Percentiles rank a stretch among this genome's conserved stretches.
phyloP scores from a whole-genome alignment of 108 stramenopile species.

The Epipyxis sp. region DNA sequence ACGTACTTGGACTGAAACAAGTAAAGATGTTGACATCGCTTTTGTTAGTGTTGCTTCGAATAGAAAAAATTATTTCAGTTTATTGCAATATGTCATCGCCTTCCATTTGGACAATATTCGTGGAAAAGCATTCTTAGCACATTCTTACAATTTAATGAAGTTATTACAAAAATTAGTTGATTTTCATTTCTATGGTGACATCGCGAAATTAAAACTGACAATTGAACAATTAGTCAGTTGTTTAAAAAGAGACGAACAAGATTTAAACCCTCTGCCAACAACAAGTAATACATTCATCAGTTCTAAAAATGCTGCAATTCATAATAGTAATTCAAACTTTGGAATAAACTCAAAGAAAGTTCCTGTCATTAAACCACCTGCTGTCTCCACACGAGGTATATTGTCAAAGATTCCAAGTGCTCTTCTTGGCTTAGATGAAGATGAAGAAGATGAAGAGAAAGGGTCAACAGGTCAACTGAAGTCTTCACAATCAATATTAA shows the following conservation, averaged over 20 bases:
- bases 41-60: background rate
- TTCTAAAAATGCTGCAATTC: too few species aligned
- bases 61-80: background rate
- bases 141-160: background rate
- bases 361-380: too few species aligned
- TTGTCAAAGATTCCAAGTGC: too few species aligned
- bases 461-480: too few species aligned
- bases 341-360: too few species aligned
- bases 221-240: background rate
- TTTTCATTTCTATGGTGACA: conserved; percentile 20
- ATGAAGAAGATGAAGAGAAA: background rate
- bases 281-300: too few species aligned
- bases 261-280: too few species aligned
- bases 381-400: too few species aligned
- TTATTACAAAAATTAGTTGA: conserved; percentile 6
- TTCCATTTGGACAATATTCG: background rate
- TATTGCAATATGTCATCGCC: background rate
- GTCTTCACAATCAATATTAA: too few species aligned
- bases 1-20: conserved; percentile 18
- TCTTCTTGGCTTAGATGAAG: background rate
- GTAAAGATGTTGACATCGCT: background rate
- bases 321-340: too few species aligned
- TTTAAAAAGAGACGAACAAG: background rate
- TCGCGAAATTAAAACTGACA: background rate
- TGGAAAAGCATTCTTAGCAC: background rate